A percentile compares a stretch with the other conserved stretches of the same genome.
These are phyloP conservation scores for Sclerospora graminicola DNA, from an alignment of 352 stramenopile genomes.

Conservation along the genomic window DNA sequence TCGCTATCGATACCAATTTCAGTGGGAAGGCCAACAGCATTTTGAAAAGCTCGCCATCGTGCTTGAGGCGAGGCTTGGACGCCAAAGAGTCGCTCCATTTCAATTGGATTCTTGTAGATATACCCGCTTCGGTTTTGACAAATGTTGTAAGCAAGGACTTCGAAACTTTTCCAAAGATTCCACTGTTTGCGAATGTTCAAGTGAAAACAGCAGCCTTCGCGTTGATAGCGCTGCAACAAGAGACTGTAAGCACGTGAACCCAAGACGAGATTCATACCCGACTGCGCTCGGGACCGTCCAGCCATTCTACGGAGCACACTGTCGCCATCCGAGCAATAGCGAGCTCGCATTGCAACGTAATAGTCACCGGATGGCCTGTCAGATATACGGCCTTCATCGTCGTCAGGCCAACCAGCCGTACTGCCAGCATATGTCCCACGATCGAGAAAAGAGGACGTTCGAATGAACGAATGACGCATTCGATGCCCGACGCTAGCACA, in stretches of 20 bases:
- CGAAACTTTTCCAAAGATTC: constrained; percentile 81
- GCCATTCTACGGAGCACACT: constrained; percentile 13
- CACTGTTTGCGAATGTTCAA: constrained; percentile 80
- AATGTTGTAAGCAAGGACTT: constrained; percentile 84
- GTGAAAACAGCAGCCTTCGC: constrained; percentile 68
- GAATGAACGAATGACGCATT: constrained; percentile 24
- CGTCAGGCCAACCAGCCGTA: constrained; percentile 5
- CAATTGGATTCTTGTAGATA: constrained; percentile 81
- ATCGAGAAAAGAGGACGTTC: constrained; percentile 10
- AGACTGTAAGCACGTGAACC: constrained; percentile 64
- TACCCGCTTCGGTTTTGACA: constrained; percentile 80
- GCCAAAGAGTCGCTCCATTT: constrained; percentile 78
- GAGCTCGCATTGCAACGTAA: constrained; percentile 11
- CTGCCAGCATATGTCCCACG: constrained; percentile 13
- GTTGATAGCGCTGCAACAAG: constrained; percentile 64
- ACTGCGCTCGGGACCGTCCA: constrained; percentile 31
- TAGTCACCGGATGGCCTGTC: constrained; percentile 18
- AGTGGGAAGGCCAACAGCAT: neutral
- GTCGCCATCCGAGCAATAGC: constrained; percentile 5
- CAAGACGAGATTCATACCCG: constrained; percentile 68
- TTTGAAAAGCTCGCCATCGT: constrained; percentile 2
- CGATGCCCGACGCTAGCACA: constrained; percentile 5
- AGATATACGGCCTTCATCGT: constrained; percentile 13
- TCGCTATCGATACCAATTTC: constrained; percentile 9
- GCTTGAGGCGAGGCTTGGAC: constrained; percentile 15